Evolutionary conservation across 2,329 filamentous ascomycete genomes (phyloP), one percentile per base, ranked within the genome.

Genomic region (Trichoderma aggressivum): DNA sequence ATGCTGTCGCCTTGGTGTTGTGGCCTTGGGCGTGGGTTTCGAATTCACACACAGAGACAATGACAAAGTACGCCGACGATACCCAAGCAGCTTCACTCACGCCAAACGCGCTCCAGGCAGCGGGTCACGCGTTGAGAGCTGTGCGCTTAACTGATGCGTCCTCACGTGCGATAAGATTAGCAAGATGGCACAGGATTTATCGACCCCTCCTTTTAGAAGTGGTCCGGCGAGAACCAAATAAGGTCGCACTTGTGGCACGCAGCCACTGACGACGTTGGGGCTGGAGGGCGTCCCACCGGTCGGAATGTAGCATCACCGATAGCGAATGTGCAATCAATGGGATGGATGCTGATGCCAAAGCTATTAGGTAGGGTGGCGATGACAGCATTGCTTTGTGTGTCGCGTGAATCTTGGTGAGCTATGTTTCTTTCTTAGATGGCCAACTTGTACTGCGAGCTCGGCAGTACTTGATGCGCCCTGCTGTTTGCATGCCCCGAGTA

Each of bases 161-260:
- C 47, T 75, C 74, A 75, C 73, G 74, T 75, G 72, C 73, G 70
- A 68, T 64, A 58, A 68, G 70, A 61, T 67, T 32, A 43, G 39
- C 39, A 43, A 39, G 39, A 43, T 43, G 8, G 36, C 36, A 68
- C 60, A 56, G 62, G 70, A 61, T 68, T 32, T 24, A 16, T 36
- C 26, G 26, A 58, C 63, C 63, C 63, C 63, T 56, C 63, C 5
- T 58, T 43, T 18, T 10, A n/a, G 16, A n/a, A 43, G 39, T n/a
- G 7, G 16, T 58, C 28, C 28, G 32, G 28, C 28, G 18, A 28
- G 18, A 58, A 14, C 21, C 47, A 53, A 53, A 53, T 53, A 53
- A 53, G 11, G 47, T n/a, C n/a, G 56, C 28, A 14, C 28, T 24
- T 59, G 10, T 21, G 6, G 30, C 62, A 36, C 32, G 24, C 64